Evolutionary conservation across 257 asterid genomes (phyloP).

Genomic region (Petunia axillaris): DNA sequence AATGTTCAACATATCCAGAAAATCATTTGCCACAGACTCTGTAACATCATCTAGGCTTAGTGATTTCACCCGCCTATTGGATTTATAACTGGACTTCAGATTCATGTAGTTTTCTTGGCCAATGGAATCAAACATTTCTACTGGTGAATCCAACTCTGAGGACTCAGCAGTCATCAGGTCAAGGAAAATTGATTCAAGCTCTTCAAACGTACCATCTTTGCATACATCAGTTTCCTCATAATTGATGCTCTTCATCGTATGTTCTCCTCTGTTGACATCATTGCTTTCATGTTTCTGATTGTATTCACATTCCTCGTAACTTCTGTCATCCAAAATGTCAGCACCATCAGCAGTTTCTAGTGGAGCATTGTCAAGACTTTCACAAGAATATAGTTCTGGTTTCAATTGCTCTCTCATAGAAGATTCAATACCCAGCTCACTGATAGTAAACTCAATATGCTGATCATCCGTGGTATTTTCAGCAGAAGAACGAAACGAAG

Average conservation of each 20-base stretch:
- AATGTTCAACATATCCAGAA: slow-evolving; percentile 63
- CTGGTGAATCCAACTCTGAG: slow-evolving; percentile 35
- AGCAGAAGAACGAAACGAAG: slow-evolving; percentile 31
- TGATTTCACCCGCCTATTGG: slow-evolving; percentile 48
- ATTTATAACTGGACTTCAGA: slow-evolving; percentile 32
- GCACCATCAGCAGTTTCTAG: slow-evolving; percentile 64
- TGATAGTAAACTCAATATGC: slow-evolving; percentile 37
- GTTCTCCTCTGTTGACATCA: slow-evolving; percentile 31
- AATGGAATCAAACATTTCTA: slow-evolving; percentile 30
- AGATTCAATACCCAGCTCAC: slow-evolving; percentile 53
- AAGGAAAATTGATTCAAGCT: slow-evolving; percentile 35
- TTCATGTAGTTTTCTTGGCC: slow-evolving; percentile 42
- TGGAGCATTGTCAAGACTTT: slow-evolving; percentile 41
- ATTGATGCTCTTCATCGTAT: slow-evolving; percentile 32
- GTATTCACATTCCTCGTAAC: slow-evolving; percentile 38
- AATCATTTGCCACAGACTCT: slow-evolving; percentile 77
- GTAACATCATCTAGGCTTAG: slow-evolving; percentile 62
- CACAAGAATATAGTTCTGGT: slow-evolving; percentile 43
- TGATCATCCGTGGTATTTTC: slow-evolving; percentile 40
- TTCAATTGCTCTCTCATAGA: slow-evolving; percentile 39
- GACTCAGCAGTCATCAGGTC: slow-evolving; percentile 37
- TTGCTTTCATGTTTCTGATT: slow-evolving; percentile 37
- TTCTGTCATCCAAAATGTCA: slow-evolving; percentile 52
- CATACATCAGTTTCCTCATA: slow-evolving; percentile 25
- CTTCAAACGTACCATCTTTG: slow-evolving; percentile 39